Evolutionary conservation across 495 filamentous ascomycete genomes (phyloP).

Genomic region (Staphylotrichum longicolle): DNA sequence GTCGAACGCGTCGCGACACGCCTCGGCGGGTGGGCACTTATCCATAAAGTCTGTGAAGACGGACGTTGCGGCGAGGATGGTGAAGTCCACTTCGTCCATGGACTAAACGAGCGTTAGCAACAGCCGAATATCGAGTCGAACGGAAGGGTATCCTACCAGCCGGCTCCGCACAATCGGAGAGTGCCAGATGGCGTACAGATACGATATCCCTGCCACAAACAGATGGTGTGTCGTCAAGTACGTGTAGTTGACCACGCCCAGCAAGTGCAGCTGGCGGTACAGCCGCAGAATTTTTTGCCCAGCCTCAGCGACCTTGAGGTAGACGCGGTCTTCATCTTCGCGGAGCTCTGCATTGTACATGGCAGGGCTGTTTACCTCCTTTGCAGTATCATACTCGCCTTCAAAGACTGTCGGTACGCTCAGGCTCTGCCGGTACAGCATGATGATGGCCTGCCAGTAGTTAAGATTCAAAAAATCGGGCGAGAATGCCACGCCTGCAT

Average conservation of each 20-base stretch:
- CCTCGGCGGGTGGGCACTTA: slow-evolving; percentile 44
- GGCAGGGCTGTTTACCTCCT: slow-evolving; percentile 50
- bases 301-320: slow-evolving; percentile 90
- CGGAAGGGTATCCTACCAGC: slow-evolving; percentile 56
- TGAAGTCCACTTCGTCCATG: slow-evolving; percentile 94
- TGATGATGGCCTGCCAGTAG: slow-evolving; percentile 97
- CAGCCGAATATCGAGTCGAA: neutral
- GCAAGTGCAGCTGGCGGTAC: slow-evolving; percentile 84
- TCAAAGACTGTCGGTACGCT: slow-evolving; percentile 82
- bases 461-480: slow-evolving; percentile 87
- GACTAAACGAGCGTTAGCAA: slow-evolving; percentile 54
- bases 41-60: slow-evolving; percentile 45
- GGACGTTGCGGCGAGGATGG: slow-evolving; percentile 85
- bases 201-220: slow-evolving; percentile 97
- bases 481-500: slow-evolving; percentile 83
- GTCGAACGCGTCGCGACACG: slow-evolving; percentile 94
- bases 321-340: slow-evolving; percentile 88
- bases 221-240: slow-evolving; percentile 96
- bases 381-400: slow-evolving; percentile 69
- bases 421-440: slow-evolving; percentile 90
- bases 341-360: slow-evolving; percentile 52
- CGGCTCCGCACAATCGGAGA: slow-evolving; percentile 81
- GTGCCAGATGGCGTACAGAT: slow-evolving; percentile 97
- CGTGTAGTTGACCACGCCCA: slow-evolving; percentile 90
- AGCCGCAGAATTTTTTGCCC: slow-evolving; percentile 88